Evolutionary conservation across 306 rosid species (phyloP).

Genomic region (Trifolium repens): DNA sequence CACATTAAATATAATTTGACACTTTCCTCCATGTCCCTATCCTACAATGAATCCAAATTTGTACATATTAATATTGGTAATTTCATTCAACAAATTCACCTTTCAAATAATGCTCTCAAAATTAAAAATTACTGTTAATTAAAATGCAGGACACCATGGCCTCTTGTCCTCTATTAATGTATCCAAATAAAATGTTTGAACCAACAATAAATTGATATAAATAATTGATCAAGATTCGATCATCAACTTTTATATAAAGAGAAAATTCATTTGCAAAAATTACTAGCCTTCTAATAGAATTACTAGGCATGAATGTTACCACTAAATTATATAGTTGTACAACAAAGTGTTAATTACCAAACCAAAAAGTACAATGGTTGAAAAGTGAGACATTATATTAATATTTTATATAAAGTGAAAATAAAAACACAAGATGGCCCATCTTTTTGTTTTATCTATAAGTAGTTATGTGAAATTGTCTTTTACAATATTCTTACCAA

Average conservation of each 20-base stretch:
- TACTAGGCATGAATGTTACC: slow-evolving; percentile 15
- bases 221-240: too few species aligned
- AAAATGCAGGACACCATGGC: too few species aligned
- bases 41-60: slow-evolving; percentile 33
- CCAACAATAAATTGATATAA: too few species aligned
- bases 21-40: slow-evolving; percentile 23
- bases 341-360: slow-evolving; percentile 12
- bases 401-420: background rate
- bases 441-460: background rate
- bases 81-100: background rate
- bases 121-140: too few species aligned
- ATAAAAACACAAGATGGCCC: slow-evolving; percentile 29
- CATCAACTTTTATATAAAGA: too few species aligned
- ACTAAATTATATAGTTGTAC: slow-evolving; percentile 17
- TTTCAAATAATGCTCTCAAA: background rate
- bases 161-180: too few species aligned
- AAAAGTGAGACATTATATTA: slow-evolving; percentile 20
- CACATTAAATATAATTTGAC: slow-evolving; percentile 28
- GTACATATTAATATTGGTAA: background rate
- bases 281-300: background rate
- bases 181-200: too few species aligned
- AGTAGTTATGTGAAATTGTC: slow-evolving; percentile 38
- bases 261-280: too few species aligned
- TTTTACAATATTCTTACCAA: slow-evolving; percentile 46
- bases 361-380: slow-evolving; percentile 32